Base-by-base conservation (phyloP, 192 early-diverging fungal species). In the Lunasporangiospora selenospora region DNA sequence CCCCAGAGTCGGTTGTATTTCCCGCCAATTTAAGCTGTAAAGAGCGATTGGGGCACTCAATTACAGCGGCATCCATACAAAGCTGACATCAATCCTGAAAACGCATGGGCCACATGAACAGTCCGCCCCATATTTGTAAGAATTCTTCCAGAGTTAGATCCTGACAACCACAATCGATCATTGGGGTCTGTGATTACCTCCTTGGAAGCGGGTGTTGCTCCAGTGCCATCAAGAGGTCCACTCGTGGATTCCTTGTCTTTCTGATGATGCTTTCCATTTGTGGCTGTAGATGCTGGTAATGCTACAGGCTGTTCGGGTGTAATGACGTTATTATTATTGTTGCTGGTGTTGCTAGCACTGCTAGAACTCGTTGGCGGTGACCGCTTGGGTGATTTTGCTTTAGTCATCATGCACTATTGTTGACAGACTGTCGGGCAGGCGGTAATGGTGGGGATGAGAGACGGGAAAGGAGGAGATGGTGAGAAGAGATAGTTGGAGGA, bases 321-420 rank as follows among this genome's bases (percentile, higher is more conserved):
- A n/a, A n/a, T n/a, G n/a, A n/a, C n/a, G n/a, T n/a, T n/a, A n/a
- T n/a, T n/a, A n/a, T n/a, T n/a, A 2, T 23, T 23, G 19, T 33
- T 52, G 36, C 10, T 16, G 42, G 21, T 55, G 62, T n/a, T n/a
- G n/a, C n/a, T n/a, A 2, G 10, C 24, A 11, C 18, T 52, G 36
- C 10, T 16, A 24, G 21, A 48, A 53, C 41, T 58, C 27, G 56
- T 29, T 12, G 57, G 58, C 51, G 66, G 66, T 45, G 66, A 69
- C 52, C 66, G 50, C 57, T 53, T 69, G 24, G 66, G 66, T n/a
- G 57, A 59, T 42, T 53, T 69, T 43, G 55, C 4, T 36, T 52
- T 67, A 43, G 65, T 59, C 65, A 58, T 67, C 9, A 27, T 34
- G n/a, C n/a, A n/a, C n/a, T n/a, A n/a, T n/a, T n/a, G n/a, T n/a